A percentile compares a stretch with the other conserved stretches of the same genome.
phyloP scores from a whole-genome alignment of 73 alveolate genomes.

The Uronychia setigera region DNA sequence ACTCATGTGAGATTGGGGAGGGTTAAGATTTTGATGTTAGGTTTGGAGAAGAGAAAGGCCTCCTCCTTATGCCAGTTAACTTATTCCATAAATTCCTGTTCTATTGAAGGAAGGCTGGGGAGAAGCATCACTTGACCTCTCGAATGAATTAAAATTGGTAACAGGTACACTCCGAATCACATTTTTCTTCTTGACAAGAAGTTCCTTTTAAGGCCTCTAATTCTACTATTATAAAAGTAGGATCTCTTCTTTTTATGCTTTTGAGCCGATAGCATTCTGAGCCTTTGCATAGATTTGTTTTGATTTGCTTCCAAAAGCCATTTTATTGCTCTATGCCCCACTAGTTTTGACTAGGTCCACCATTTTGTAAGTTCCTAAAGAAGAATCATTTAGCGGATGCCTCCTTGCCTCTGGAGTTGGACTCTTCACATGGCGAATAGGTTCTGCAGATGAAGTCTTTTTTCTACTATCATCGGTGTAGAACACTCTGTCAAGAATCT shows the following conservation, averaged over 20 bases:
- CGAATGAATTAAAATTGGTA: neutral
- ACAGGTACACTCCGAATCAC: neutral
- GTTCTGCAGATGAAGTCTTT: neutral
- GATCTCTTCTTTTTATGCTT: neutral
- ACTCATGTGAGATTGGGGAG: too few relatives aligned
- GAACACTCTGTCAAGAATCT: neutral
- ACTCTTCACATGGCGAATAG: neutral
- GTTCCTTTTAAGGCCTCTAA: neutral
- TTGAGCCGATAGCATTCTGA: neutral
- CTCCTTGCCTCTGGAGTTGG: neutral
- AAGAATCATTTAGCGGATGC: neutral
- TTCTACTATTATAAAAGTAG: too few relatives aligned
- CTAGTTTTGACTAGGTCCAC: neutral
- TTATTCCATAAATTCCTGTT: neutral
- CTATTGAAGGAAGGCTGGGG: neutral
- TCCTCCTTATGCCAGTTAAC: too few relatives aligned
- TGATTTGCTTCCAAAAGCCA: neutral
- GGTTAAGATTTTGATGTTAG: too few relatives aligned
- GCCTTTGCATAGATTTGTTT: neutral
- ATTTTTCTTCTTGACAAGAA: neutral
- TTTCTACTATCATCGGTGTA: neutral
- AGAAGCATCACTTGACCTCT: neutral
- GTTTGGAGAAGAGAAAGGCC: too few relatives aligned
- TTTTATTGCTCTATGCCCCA: too few relatives aligned
- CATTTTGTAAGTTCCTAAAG: neutral